phyloP scores from a whole-genome alignment of 129 eudicot genomes.

The Dittrichia graveolens region DNA sequence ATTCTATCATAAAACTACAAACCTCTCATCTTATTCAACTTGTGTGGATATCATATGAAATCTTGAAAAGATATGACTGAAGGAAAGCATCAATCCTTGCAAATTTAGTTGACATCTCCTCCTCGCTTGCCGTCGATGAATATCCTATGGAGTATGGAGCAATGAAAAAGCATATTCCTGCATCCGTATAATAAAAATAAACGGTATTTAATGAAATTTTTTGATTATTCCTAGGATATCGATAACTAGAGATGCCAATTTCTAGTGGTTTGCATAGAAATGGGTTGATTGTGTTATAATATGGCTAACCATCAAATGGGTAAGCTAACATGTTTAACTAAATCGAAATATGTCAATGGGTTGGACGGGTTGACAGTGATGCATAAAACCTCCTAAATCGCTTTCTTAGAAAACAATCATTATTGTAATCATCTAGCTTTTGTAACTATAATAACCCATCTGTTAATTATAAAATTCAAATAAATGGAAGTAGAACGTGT shows the following conservation, averaged over 20 bases:
- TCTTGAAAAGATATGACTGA: not conserved
- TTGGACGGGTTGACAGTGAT: too few relatives aligned
- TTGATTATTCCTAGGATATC: not conserved
- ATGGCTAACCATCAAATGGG: not conserved
- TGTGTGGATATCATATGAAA: not conserved
- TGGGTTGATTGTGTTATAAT: not conserved
- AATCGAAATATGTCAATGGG: not conserved
- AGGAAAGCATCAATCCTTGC: not conserved
- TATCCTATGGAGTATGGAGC: not conserved
- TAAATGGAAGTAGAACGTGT: not conserved
- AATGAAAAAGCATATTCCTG: slow-evolving; percentile 4
- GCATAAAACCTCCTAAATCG: too few relatives aligned
- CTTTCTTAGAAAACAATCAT: not conserved
- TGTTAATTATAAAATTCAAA: not conserved
- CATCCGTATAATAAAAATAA: not conserved
- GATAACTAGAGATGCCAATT: not conserved
- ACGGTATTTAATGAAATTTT: not conserved
- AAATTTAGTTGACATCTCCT: not conserved
- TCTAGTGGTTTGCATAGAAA: not conserved
- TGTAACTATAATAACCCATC: not conserved
- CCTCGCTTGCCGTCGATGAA: not conserved
- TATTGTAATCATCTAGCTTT: not conserved
- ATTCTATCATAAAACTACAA: slow-evolving; percentile 11
- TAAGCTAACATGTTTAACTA: not conserved
- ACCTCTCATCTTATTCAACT: slow-evolving; percentile 20